phyloP scores from a whole-genome alignment of 305 asterid species.

The Andrographis paniculata region DNA sequence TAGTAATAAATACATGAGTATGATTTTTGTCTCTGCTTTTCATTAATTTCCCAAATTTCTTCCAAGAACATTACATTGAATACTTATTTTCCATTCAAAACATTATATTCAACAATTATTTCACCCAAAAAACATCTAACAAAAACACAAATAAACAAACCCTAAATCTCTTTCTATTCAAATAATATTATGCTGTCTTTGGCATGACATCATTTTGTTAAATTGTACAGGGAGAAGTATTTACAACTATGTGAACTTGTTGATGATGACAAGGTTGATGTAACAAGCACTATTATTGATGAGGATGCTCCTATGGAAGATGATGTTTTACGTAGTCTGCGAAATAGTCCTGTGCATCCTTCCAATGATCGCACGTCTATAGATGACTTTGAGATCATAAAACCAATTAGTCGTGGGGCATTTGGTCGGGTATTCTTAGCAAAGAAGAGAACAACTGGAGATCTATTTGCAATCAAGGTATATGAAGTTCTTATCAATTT shows the following conservation, averaged over 20 bases:
- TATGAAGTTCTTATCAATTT: constrained; percentile 8
- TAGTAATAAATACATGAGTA: no score
- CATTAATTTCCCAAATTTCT: no score
- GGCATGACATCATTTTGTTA: constrained; percentile 16
- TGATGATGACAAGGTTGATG: constrained; percentile 92
- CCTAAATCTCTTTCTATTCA: no score
- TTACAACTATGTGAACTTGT: constrained; percentile 91
- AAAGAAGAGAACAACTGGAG: constrained; percentile 95
- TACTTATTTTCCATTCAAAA: no score
- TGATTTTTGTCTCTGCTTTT: no score
- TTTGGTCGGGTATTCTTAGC: constrained; percentile 99
- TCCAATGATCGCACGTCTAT: constrained; percentile 91
- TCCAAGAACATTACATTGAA: no score
- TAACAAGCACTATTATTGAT: constrained; percentile 83
- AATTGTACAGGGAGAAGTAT: constrained; percentile 79
- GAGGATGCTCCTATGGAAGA: constrained; percentile 98
- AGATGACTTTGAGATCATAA: constrained; percentile 97
- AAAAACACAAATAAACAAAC: no score
- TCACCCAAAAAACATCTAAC: no score
- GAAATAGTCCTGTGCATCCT: constrained; percentile 92
- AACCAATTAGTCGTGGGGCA: constrained; percentile 99
- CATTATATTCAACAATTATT: no score
- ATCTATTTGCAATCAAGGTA: constrained; percentile 97
- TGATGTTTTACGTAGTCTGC: constrained; percentile 93
- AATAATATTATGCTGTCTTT: constrained; percentile 11